These are phyloP conservation scores for Cutaneotrichosporon sp. DNA, from an alignment of 1,284 basidiomycete species.

Conservation along the genomic window DNA sequence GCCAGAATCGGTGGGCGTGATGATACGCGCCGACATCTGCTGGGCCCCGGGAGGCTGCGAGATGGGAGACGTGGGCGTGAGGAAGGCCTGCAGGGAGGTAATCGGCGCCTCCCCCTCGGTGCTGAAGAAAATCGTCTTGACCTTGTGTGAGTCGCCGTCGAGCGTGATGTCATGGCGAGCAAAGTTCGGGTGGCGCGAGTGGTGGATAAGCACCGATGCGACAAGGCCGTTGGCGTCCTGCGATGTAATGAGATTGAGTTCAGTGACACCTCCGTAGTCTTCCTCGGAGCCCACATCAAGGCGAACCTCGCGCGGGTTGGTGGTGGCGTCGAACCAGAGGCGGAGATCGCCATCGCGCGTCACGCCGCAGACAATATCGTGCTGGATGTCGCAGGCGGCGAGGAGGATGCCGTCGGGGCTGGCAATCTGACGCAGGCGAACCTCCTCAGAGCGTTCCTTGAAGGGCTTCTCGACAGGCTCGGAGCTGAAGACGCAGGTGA, in stretches of 20 bases:
- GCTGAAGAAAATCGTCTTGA: conserved; percentile 22
- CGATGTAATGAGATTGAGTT: conserved; percentile 28
- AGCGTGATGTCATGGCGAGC: conserved; percentile 35
- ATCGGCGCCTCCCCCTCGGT: conserved; percentile 26
- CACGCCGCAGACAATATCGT: conserved; percentile 42
- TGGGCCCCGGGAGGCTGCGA: conserved; percentile 19
- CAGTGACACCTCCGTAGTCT: conserved; percentile 30
- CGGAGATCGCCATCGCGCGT: conserved; percentile 46
- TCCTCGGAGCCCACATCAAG: conserved; percentile 39
- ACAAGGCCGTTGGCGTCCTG: conserved; percentile 5
- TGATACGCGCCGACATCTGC: conserved; percentile 20
- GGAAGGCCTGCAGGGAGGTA: conserved; percentile 21
- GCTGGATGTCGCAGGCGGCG: conserved; percentile 32
- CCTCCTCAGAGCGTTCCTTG: conserved; percentile 36
- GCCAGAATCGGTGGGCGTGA: conserved; percentile 17
- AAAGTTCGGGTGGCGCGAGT: conserved; percentile 29
- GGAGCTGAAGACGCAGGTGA: conserved; percentile 45
- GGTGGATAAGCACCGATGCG: conserved; percentile 37
- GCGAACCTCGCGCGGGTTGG: conserved; percentile 27
- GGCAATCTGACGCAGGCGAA: conserved; percentile 33
- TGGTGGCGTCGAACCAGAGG: conserved; percentile 33
- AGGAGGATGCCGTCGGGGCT: conserved; percentile 40
- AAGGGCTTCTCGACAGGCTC: conserved; percentile 25
- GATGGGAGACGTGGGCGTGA: conserved; percentile 28
- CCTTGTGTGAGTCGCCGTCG: conserved; percentile 4